phyloP scores from a whole-genome alignment of 768 basidiomycete species.

The Suillus discolor region DNA sequence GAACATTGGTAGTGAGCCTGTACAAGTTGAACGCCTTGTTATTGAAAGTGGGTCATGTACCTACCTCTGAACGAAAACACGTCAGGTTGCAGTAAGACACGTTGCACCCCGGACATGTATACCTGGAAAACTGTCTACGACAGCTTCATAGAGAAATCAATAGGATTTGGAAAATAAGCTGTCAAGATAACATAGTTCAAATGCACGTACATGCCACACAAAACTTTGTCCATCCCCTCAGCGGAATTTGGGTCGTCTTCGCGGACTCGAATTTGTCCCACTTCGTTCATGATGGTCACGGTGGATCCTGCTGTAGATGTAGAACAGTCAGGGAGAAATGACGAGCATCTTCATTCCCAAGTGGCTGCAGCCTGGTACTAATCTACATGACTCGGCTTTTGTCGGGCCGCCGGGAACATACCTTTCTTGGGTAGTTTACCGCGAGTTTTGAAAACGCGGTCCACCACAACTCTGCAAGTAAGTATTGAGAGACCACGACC shows the following conservation, averaged over 20 bases:
- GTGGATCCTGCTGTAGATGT: neutral
- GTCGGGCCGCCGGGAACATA: conserved; percentile 1
- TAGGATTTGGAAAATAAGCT: conserved; percentile 8
- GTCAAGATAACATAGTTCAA: conserved; percentile 2
- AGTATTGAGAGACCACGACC: neutral
- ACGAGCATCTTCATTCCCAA: neutral
- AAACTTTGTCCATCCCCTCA: conserved; percentile 19
- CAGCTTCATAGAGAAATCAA: conserved; percentile 49
- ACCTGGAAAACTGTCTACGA: conserved; percentile 72
- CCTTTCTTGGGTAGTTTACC: neutral
- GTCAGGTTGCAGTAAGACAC: conserved; percentile 76
- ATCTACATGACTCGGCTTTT: neutral
- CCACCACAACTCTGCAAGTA: neutral
- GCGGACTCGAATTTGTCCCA: conserved; percentile 16
- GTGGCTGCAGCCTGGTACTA: neutral
- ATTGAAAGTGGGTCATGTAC: conserved; percentile 20
- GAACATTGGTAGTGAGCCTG: conserved; percentile 74
- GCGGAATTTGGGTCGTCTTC: conserved; percentile 1
- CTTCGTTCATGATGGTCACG: conserved; percentile 14
- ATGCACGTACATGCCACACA: conserved; percentile 49
- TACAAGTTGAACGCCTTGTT: conserved; percentile 4
- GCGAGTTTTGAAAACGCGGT: neutral
- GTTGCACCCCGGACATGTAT: conserved; percentile 84
- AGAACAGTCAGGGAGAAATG: neutral
- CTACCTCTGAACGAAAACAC: conserved; percentile 77